These are phyloP conservation scores for Pulveroboletus frians DNA, from an alignment of 768 basidiomycete genomes.

Conservation along the genomic window DNA sequence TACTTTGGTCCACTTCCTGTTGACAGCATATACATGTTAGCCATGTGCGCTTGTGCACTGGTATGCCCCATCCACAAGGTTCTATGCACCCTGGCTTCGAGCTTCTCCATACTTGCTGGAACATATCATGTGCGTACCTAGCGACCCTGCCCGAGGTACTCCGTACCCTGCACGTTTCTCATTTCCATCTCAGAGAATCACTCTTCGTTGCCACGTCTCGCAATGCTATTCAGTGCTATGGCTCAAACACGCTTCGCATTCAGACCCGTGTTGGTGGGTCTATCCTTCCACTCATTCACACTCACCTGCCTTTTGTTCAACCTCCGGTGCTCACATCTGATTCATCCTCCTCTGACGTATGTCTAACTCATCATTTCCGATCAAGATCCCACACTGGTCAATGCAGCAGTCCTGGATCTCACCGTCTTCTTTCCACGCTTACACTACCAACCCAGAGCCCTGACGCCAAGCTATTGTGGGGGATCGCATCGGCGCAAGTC, in stretches of 20 bases:
- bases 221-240: neutral
- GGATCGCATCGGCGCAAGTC: conserved; percentile 7
- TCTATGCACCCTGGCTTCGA: neutral
- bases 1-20: neutral
- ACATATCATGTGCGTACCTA: neutral
- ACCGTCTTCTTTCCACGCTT: conserved; percentile 4
- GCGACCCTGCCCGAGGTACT: neutral
- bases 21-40: neutral
- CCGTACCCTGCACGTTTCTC: neutral
- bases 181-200: neutral
- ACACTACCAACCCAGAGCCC: conserved; percentile 8
- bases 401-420: neutral
- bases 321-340: no score
- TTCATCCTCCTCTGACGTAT: neutral
- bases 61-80: conserved; percentile 1
- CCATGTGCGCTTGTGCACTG: neutral
- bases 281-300: neutral
- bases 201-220: neutral
- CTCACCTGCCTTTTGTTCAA: neutral
- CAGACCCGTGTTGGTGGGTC: neutral
- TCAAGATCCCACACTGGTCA: neutral
- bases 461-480: conserved; percentile 4
- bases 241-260: neutral
- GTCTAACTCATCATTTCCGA: neutral
- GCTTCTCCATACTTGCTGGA: neutral